Conservation (phyloP, 306 rosid species). For the Prunus salicina region DNA sequence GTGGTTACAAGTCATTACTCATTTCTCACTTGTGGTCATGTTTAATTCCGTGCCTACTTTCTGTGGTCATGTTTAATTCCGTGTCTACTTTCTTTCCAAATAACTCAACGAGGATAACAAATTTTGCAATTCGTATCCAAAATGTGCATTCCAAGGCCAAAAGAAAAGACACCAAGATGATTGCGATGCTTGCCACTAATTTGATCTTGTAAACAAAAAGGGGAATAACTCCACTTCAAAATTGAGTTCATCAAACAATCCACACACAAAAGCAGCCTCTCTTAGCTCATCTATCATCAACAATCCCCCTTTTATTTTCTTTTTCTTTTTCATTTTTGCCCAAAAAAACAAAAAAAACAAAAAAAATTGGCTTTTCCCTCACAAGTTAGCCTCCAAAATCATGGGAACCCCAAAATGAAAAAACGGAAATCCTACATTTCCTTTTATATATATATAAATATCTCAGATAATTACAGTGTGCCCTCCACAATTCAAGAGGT, state of each 20-base stretch:
- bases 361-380: background rate
- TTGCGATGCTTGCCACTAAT: background rate
- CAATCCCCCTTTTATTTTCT: background rate
- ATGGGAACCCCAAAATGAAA: background rate
- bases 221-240: background rate
- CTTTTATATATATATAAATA: background rate
- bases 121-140: too few species aligned
- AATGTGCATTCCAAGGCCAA: too few species aligned
- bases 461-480: conserved; percentile 30
- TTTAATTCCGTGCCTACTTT: too few species aligned
- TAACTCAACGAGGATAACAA: too few species aligned
- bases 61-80: too few species aligned
- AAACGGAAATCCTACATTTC: conserved; percentile 4
- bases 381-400: background rate
- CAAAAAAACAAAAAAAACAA: background rate
- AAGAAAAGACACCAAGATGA: background rate
- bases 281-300: background rate
- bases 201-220: background rate
- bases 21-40: too few species aligned
- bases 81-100: too few species aligned
- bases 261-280: background rate
- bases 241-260: background rate
- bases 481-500: background rate
- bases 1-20: too few species aligned
- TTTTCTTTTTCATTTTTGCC: background rate